Base-by-base conservation (phyloP, 1,284 basidiomycete species). In the Trichosporon asahii region DNA sequence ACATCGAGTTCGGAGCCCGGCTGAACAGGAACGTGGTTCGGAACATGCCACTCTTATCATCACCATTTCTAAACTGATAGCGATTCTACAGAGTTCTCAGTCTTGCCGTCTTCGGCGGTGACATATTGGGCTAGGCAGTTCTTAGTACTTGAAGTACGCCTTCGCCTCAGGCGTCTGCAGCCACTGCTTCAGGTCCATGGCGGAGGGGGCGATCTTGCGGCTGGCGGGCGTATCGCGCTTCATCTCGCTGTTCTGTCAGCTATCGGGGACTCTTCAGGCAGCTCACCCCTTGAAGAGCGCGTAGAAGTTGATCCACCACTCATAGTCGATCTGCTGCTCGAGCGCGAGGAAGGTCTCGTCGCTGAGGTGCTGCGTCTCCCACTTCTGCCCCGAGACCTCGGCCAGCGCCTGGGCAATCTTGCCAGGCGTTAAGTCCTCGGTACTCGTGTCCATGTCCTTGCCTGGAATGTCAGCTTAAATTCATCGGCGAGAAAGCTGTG, bases 241-340 rank as follows among this genome's bases (percentile, higher is more conserved):
- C 64, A 70, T 63, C 31, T 44, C 49, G 35, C 68, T 68, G 67
- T 3, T 3, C n/a, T 21, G 61, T 63, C 33, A 63, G 61, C 31
- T 21, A n/a, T n/a, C n/a, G n/a, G 23, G n/a, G 2, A 3, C 7
- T 11, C 11, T 33, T 8, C 4, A 18, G 9, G 40, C 3, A n/a
- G 12, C 69, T 46, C 61, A 68, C 65, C 64, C 64, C 35, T 71
- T 64, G 18, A 66, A 29, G 18, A 74, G 68, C 5, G 69, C 73
- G 37, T 60, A 64, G 68, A 71, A 73, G 71, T 74, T 74, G 68
- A 71, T 65, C 64, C 65, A 72, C 46, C 71, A 64, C 68, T 74
- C 70, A 35, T 53, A 15, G 46, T 49, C 46, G 12, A 66, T 65
- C 37, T 66, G 3, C 15, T 46, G 23, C 40, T 67, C n/a, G 15